These are phyloP conservation scores for Rutstroemia sydowiana DNA, from an alignment of 2,329 filamentous ascomycete species.

Conservation along the genomic window DNA sequence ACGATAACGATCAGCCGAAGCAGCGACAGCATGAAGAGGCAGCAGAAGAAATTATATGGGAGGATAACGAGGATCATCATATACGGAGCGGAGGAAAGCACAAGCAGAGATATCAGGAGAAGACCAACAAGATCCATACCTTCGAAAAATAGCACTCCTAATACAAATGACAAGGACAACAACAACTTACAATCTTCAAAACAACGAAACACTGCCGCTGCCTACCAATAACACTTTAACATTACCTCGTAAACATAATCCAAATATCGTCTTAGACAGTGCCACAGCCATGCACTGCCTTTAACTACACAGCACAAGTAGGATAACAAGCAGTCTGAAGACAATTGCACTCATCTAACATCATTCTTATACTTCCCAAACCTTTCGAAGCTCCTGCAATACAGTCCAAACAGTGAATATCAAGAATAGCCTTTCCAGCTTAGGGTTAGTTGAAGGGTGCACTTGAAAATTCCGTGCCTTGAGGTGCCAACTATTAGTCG, in stretches of 20 bases:
- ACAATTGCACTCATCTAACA: no score
- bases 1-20: neutral
- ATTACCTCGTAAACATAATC: constrained; percentile 5
- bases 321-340: constrained; percentile 8
- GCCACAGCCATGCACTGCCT: constrained; percentile 7
- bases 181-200: constrained; percentile 11
- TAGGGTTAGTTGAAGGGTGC: no score
- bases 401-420: no score
- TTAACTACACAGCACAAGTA: constrained; percentile 10
- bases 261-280: neutral
- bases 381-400: neutral
- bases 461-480: no score
- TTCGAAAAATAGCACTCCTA: neutral
- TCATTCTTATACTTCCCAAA: neutral
- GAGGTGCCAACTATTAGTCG: no score
- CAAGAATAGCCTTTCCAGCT: no score
- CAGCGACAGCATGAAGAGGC: neutral
- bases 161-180: neutral
- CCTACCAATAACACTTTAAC: constrained; percentile 8
- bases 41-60: neutral
- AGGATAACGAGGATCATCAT: neutral
- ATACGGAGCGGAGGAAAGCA: neutral
- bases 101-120: neutral
- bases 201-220: constrained; percentile 8
- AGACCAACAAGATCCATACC: neutral